phyloP scores from a whole-genome alignment of 306 rosid species.

The Cucumis cinereus region DNA sequence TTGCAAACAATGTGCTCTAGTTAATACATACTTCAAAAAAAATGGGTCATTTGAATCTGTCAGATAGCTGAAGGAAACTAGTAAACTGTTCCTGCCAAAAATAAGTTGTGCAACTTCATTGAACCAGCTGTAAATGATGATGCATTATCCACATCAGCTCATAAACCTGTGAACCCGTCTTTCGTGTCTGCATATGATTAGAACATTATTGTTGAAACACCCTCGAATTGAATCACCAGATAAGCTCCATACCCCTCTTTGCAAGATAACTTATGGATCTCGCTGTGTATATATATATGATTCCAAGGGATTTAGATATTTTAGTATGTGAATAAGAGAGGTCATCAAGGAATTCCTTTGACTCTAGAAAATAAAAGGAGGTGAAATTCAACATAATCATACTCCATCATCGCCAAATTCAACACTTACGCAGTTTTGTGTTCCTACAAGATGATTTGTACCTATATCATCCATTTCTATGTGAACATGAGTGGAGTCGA shows the following conservation, averaged over 20 bases:
- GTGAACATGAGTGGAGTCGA: constrained; percentile 49
- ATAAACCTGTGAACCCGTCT: not conserved
- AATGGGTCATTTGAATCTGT: not conserved
- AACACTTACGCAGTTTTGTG: constrained; percentile 38
- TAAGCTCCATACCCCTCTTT: not conserved
- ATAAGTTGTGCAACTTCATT: not conserved
- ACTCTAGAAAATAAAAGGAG: not conserved
- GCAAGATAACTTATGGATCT: not conserved
- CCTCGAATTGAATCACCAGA: not conserved
- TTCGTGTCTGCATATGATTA: not conserved
- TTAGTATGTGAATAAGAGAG: not conserved
- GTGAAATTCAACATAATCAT: constrained; percentile 27
- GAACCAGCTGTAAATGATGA: constrained; percentile 6
- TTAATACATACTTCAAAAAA: not conserved
- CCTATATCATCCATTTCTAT: constrained; percentile 42
- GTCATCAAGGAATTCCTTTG: not conserved
- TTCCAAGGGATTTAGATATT: not conserved
- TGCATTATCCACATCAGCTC: not conserved
- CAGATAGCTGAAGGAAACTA: not conserved
- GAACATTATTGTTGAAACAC: not conserved
- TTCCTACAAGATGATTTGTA: constrained; percentile 21
- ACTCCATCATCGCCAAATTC: constrained; percentile 51
- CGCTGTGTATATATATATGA: too few relatives aligned
- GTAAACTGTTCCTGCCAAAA: not conserved
- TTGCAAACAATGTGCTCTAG: not conserved